Conservation (phyloP, 495 filamentous ascomycete species). For the Aspergillus campestris region DNA sequence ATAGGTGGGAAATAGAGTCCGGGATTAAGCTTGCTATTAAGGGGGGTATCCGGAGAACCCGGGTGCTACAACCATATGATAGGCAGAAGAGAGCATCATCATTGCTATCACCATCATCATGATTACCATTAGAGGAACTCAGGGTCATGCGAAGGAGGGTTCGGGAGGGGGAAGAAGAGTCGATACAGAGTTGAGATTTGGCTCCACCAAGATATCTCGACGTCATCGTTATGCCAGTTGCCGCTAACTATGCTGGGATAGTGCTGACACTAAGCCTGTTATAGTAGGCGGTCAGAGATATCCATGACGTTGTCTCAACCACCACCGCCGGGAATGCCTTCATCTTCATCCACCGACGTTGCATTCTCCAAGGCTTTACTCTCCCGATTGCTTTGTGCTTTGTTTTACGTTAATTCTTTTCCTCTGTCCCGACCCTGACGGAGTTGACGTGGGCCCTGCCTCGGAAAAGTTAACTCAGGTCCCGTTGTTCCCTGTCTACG, state of each 20-base stretch:
- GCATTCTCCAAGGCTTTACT: slow-evolving; percentile 9
- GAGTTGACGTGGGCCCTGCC: no score
- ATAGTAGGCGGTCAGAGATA: background rate
- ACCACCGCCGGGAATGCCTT: background rate
- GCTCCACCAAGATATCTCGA: slow-evolving; percentile 14
- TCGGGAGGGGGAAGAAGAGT: no score
- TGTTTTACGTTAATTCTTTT: background rate
- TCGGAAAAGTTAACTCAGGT: slow-evolving; percentile 1
- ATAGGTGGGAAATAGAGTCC: slow-evolving; percentile 1
- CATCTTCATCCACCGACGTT: slow-evolving; percentile 11
- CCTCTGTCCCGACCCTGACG: no score
- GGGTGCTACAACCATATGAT: slow-evolving; percentile 1
- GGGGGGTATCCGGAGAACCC: slow-evolving; percentile 15
- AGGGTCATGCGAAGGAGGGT: background rate
- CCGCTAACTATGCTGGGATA: slow-evolving; percentile 19
- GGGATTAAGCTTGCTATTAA: slow-evolving; percentile 10
- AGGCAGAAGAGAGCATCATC: slow-evolving; percentile 16
- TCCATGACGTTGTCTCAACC: slow-evolving; percentile 27
- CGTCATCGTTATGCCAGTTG: slow-evolving; percentile 24
- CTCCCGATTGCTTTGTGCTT: slow-evolving; percentile 1
- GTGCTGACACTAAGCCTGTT: slow-evolving; percentile 8
- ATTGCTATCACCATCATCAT: background rate
- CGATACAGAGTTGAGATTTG: background rate
- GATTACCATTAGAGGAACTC: no score
- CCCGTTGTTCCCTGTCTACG: slow-evolving; percentile 1